Conservation (phyloP, 805 yeast species). For the Kregervanrija fluxuum region DNA sequence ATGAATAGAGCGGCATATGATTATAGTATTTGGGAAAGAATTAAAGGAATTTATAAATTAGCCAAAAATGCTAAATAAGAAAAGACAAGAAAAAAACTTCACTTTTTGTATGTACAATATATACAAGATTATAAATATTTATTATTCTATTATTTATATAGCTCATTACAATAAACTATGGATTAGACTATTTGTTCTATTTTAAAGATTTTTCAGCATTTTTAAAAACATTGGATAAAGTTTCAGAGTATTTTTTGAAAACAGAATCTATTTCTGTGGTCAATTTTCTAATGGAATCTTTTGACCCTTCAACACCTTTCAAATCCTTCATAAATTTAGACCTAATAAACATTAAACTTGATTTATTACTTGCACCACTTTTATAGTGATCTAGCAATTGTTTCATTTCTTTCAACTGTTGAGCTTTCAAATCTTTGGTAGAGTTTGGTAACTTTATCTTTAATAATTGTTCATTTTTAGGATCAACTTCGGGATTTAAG, state of each 20-base stretch:
- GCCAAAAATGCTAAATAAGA: constrained; percentile 37
- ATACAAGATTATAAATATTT: not conserved
- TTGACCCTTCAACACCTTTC: constrained; percentile 39
- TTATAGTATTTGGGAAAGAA: constrained; percentile 59
- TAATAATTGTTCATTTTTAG: constrained; percentile 64
- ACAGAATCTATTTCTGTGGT: constrained; percentile 57
- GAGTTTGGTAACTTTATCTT: constrained; percentile 70
- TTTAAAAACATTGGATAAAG: constrained; percentile 50
- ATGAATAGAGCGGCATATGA: constrained; percentile 84
- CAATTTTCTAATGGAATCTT: constrained; percentile 48
- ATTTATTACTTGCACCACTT: constrained; percentile 36
- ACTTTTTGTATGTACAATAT: not conserved
- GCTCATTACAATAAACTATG: not conserved
- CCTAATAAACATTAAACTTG: constrained; percentile 52
- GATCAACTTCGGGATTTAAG: constrained; percentile 74
- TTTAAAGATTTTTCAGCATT: constrained; percentile 38
- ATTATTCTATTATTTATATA: not conserved
- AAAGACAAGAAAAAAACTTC: not conserved
- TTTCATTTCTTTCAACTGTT: constrained; percentile 56
- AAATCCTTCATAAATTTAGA: constrained; percentile 49
- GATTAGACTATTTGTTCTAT: constrained; percentile 4
- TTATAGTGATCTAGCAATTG: constrained; percentile 57
- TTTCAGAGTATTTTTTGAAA: constrained; percentile 57
- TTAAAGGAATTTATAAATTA: constrained; percentile 45
- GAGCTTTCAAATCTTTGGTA: constrained; percentile 54